Conservation (phyloP, 2,329 filamentous ascomycete species). For the Falciphora oryzae region DNA sequence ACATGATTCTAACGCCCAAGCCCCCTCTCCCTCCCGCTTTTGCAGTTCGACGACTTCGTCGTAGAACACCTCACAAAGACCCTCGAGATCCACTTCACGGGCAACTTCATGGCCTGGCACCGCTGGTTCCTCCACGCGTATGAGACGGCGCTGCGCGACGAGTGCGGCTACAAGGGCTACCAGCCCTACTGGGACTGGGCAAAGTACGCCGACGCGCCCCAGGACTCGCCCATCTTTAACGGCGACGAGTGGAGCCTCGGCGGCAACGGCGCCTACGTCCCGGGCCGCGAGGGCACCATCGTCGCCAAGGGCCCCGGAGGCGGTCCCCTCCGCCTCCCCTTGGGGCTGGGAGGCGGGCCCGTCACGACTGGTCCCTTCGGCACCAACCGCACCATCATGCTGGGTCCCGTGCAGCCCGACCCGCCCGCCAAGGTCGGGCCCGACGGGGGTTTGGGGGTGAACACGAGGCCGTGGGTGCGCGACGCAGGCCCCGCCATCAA, state of each 20-base stretch:
- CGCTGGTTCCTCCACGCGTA: constrained; percentile 24
- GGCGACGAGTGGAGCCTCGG: constrained; percentile 39
- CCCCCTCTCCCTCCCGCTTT: no score
- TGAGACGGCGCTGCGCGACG: constrained; percentile 26
- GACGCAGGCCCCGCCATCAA: constrained; percentile 23
- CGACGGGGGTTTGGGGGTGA: constrained; percentile 17
- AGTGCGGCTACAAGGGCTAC: constrained; percentile 31
- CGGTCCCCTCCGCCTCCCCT: constrained; percentile 27
- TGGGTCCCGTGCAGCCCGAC: constrained; percentile 29
- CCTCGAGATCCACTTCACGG: constrained; percentile 35
- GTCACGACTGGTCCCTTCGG: constrained; percentile 44
- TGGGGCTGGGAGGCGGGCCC: constrained; percentile 51
- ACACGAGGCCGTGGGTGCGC: constrained; percentile 29
- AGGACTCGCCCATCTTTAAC: constrained; percentile 41
- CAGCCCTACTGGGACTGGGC: constrained; percentile 45
- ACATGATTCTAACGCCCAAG: no score
- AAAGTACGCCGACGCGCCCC: constrained; percentile 29
- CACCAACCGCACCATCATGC: constrained; percentile 33
- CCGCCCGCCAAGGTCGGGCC: background rate
- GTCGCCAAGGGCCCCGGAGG: constrained; percentile 23
- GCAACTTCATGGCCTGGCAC: constrained; percentile 26
- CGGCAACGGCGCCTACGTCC: constrained; percentile 34
- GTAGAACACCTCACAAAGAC: constrained; percentile 44
- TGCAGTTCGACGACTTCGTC: constrained; percentile 40
- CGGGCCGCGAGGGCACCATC: constrained; percentile 19